Evolutionary conservation across 2,329 filamentous ascomycete genomes (phyloP), one percentile per base, ranked within the genome.

Genomic region (Fusarium lateritium): DNA sequence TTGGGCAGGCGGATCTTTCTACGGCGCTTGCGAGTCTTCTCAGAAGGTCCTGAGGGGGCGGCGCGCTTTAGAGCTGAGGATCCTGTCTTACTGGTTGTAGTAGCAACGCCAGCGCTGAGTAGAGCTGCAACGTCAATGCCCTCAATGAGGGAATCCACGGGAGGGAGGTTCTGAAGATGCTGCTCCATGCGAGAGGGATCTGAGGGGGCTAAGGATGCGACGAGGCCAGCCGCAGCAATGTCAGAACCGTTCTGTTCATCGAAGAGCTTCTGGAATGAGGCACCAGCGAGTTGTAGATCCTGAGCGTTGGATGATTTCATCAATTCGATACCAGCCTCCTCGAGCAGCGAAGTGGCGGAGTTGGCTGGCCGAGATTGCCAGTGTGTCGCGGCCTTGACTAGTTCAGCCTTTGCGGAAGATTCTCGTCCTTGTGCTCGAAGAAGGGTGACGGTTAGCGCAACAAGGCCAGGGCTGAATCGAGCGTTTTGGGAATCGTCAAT

Each of bases 381-480:
- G 81, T 97, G 91, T 15, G 86, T 83, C 13, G 94, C 93, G 19
- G 95, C 94, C 78, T 91, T 92, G 62, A 90, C 88, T 19, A 98
- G 84, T 75, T 96, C 92, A 8, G 83, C 80, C 66, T 92, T 92
- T 65, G 92, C 89, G 31, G 92, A 89, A 24, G 85, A 82, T 69
- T 91, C 91, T 36, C 94, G 92, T 39, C 92, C 91, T 77, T 96
- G 91, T 3, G 86, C 83, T 72, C 89, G 88, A 79, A 97, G 96
- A 1, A 99, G 84, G 3, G 92, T 90, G 11, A 97, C 91, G 5
- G 92, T 84, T 3, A 95, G 84, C 1, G 93, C 94, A 28, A 98
- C 87, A 2, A 99, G 84, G 4, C 95, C 95, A 0, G 96, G 95
- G 26, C 93, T 91, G 78, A 91, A 96, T 13, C 94, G 91, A 26